Base-by-base conservation (phyloP, 1,284 basidiomycete genomes). In the Exobasidium rhododendri region DNA sequence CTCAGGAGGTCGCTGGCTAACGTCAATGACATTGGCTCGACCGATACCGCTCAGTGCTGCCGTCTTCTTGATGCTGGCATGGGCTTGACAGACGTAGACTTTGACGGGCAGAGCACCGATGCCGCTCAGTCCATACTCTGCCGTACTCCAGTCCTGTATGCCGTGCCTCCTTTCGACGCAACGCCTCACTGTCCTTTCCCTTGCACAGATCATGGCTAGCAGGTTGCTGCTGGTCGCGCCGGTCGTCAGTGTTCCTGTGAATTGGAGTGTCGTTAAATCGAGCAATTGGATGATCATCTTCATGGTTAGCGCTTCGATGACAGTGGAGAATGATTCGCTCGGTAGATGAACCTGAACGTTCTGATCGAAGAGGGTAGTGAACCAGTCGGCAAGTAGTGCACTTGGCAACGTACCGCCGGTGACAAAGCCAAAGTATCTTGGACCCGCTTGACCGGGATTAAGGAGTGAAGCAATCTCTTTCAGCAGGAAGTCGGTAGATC, bases 151-250 rank as follows among this genome's bases (percentile, higher is more conserved):
- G 53, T 82, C 69, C 4, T 80, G 24, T 26, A 24, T 81, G 0
- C 80, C 13, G 2, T 30, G 10, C 14, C 44, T 31, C 31, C 7
- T 17, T 24, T 29, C 22, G 31, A 61, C 20, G 17, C 28, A 6
- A 24, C 13, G 45, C 43, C 28, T 20, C 52, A 78, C 57, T 29
- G 58, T 52, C 26, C 26, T 57, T 30, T 79, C 69, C n/a, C 77
- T 62, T 2, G 66, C 77, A 45, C 70, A 64, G 29, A 81, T 78
- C 2, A 85, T 69, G 3, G 83, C 84, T 11, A 84, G 78, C 14
- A 84, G 69, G 65, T 85, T 85, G n/a, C 77, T 78, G 0, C 81
- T 78, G 0, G 84, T 85, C 1, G 83, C 84, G 4, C 84, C 84
- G 0, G 83, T 84, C 0, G 83, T 84, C 17, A 84, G 64, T 0